Evolutionary conservation across 495 filamentous ascomycete genomes (phyloP).

Genomic region (Neurospora sp.): DNA sequence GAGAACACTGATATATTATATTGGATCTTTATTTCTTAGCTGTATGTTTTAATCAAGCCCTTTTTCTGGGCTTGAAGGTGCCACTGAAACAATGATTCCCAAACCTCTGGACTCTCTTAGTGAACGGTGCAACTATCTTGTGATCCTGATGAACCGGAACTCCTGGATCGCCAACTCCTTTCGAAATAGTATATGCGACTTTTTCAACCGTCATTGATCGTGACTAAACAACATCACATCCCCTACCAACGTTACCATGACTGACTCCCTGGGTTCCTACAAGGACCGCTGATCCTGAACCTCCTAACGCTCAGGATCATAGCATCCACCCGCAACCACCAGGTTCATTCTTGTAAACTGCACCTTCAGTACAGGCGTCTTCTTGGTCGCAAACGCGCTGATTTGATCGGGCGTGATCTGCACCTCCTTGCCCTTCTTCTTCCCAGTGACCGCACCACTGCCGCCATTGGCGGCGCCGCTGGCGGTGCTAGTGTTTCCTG

Average conservation of each 20-base stretch:
- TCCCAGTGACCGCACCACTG: conserved; percentile 42
- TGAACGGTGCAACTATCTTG: background rate
- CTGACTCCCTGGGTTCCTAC: background rate
- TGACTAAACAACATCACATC: background rate
- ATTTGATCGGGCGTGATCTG: conserved; percentile 89
- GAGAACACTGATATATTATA: background rate
- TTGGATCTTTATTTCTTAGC: background rate
- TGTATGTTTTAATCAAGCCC: background rate
- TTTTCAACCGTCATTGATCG: background rate
- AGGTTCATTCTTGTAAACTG: conserved; percentile 89
- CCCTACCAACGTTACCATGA: background rate
- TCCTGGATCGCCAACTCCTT: background rate
- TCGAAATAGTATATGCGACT: background rate
- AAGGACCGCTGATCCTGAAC: background rate
- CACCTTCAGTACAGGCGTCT: conserved; percentile 87
- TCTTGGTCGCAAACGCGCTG: conserved; percentile 87
- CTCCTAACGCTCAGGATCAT: conserved; percentile 36
- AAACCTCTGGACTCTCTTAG: background rate
- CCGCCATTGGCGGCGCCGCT: conserved; percentile 24
- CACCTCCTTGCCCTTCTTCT: conserved; percentile 84
- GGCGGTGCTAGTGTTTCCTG: conserved; percentile 18
- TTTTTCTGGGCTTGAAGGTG: background rate
- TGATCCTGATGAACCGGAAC: background rate
- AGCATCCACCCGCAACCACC: conserved; percentile 78
- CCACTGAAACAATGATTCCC: background rate